A percentile compares a stretch with the other conserved stretches of the same genome.
phyloP scores from a whole-genome alignment of 352 stramenopile species.

The Phytophthora ramorum region DNA sequence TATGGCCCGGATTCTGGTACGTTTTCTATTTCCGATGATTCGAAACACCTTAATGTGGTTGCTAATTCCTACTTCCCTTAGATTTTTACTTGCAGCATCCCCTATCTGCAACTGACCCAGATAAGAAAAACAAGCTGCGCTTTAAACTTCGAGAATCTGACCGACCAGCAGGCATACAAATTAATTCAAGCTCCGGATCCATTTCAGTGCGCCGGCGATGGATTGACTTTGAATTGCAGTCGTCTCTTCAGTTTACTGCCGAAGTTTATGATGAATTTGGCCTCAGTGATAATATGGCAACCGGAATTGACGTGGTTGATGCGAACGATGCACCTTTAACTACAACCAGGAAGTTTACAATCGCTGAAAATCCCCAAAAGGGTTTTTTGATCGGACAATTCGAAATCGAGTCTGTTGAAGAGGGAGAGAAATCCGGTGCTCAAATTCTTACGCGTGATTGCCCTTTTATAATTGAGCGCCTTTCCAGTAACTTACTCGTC shows the following conservation, averaged over 20 bases:
- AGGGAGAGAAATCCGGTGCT: conserved; percentile 10
- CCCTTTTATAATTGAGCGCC: conserved; percentile 15
- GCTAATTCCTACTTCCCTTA: conserved; percentile 4
- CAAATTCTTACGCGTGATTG: conserved; percentile 15
- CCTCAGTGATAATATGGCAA: conserved; percentile 16
- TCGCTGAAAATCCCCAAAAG: conserved; percentile 23
- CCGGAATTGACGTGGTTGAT: conserved; percentile 18
- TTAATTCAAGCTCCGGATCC: conserved; percentile 30
- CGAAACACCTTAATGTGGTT: background rate
- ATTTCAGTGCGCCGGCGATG: conserved; percentile 33
- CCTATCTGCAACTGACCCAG: conserved; percentile 20
- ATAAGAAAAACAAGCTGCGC: conserved; percentile 17
- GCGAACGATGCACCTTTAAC: conserved; percentile 27
- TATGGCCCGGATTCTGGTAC: conserved; percentile 53
- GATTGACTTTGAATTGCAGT: conserved; percentile 41
- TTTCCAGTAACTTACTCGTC: conserved; percentile 16
- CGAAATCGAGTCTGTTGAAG: conserved; percentile 11
- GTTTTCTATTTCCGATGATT: background rate
- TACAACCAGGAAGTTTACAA: background rate
- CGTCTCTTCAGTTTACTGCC: conserved; percentile 19
- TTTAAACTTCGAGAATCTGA: conserved; percentile 28
- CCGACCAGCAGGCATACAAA: conserved; percentile 33
- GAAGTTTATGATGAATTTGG: conserved; percentile 32
- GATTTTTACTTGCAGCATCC: conserved; percentile 19
- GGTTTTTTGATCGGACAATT: conserved; percentile 19